Evolutionary conservation across 176 grass and related monocot species (phyloP).

Genomic region (Eleusine coracana): DNA sequence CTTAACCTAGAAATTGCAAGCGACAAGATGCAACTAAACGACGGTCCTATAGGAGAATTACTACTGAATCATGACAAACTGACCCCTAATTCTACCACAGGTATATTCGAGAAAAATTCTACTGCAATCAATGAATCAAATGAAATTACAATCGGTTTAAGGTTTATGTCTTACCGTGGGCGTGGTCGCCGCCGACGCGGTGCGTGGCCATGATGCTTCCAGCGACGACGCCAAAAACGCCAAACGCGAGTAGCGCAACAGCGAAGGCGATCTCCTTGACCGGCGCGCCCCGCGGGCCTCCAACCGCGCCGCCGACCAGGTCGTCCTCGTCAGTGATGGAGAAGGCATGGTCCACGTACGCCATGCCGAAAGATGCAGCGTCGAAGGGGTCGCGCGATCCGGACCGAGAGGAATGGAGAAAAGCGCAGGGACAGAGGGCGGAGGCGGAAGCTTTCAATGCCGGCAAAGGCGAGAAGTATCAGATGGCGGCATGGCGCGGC

Average conservation of each 20-base stretch:
- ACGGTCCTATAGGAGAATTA: neutral
- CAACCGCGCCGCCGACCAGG: constrained; percentile 48
- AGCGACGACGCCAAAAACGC: constrained; percentile 49
- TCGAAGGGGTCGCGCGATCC: constrained; percentile 15
- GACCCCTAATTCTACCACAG: neutral
- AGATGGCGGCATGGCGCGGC: constrained; percentile 31
- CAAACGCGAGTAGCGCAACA: constrained; percentile 75
- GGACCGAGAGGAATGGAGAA: constrained; percentile 14
- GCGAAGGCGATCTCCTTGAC: constrained; percentile 82
- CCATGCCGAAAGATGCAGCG: constrained; percentile 40
- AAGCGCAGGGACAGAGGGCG: neutral
- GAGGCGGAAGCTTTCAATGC: constrained; percentile 51
- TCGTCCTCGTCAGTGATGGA: constrained; percentile 79
- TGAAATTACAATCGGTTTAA: neutral
- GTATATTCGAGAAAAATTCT: no score
- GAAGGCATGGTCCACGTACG: constrained; percentile 84
- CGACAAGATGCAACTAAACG: neutral
- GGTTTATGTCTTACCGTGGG: constrained; percentile 52
- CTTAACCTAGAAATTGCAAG: neutral
- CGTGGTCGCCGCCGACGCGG: constrained; percentile 70
- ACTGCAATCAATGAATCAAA: neutral
- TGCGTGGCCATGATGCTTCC: constrained; percentile 57
- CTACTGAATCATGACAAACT: neutral
- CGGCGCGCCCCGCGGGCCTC: constrained; percentile 49
- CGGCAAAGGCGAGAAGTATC: constrained; percentile 38